Conservation (phyloP, 768 basidiomycete genomes). For the Coprinopsis marcescibilis region DNA sequence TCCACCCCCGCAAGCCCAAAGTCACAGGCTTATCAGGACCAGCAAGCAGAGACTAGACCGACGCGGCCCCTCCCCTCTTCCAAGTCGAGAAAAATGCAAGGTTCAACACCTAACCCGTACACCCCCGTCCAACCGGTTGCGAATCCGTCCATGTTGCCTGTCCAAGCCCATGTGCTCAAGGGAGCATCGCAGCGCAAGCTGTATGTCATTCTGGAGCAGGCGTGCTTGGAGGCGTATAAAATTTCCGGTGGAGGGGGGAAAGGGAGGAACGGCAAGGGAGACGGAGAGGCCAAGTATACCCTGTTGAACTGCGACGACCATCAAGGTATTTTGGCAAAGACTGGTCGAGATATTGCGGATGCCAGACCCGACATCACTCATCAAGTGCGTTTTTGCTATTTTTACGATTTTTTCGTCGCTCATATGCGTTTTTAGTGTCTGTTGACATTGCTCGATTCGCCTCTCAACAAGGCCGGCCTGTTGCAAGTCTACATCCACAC, state of each 20-base stretch:
- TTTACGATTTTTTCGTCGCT: conserved; percentile 4
- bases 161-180: conserved; percentile 70
- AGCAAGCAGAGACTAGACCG: conserved; percentile 36
- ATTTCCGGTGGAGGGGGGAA: conserved; percentile 56
- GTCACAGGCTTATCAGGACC: conserved; percentile 8
- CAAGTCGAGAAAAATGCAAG: conserved; percentile 40
- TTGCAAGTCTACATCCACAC: conserved; percentile 99
- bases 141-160: conserved; percentile 78
- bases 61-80: conserved; percentile 58
- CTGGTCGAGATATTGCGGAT: conserved; percentile 96
- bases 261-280: conserved; percentile 48
- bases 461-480: conserved; percentile 93
- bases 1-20: conserved; percentile 14
- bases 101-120: conserved; percentile 27
- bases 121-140: conserved; percentile 44
- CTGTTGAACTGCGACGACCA: conserved; percentile 98
- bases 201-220: conserved; percentile 89
- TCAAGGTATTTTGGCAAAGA: conserved; percentile 97
- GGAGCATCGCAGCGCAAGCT: conserved; percentile 58
- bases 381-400: conserved; percentile 52
- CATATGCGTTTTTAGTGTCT: conserved; percentile 59
- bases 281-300: conserved; percentile 89
- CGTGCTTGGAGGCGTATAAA: conserved; percentile 93
- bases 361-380: conserved; percentile 99
- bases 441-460: conserved; percentile 92